Conservation (phyloP, 768 basidiomycete species). For the Russula virescens region DNA sequence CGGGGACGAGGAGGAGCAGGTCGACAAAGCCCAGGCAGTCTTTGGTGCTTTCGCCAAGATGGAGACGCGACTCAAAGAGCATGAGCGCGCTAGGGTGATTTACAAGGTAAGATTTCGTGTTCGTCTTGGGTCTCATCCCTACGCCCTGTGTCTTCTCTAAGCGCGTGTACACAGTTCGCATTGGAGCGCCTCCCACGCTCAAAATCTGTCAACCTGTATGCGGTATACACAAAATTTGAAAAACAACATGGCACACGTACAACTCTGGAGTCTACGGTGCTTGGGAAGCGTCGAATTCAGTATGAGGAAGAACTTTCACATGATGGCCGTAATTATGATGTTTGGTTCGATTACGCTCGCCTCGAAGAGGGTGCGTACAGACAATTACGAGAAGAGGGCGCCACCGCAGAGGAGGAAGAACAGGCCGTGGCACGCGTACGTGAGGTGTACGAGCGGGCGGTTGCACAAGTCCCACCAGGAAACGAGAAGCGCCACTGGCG, state of each 20-base stretch:
- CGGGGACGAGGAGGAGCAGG: conserved; percentile 55
- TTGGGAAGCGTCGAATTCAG: conserved; percentile 96
- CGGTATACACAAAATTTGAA: conserved; percentile 94
- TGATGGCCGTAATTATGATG: conserved; percentile 92
- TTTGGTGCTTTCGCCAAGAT: conserved; percentile 94
- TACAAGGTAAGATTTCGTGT: conserved; percentile 70
- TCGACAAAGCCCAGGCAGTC: conserved; percentile 82
- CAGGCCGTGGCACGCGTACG: conserved; percentile 62
- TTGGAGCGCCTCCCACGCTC: conserved; percentile 86
- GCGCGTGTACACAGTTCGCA: conserved; percentile 63
- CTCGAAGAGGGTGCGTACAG: conserved; percentile 85
- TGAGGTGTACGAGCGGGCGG: conserved; percentile 93
- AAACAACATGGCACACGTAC: conserved; percentile 92
- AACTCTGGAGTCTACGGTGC: conserved; percentile 87
- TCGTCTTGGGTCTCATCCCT: not conserved
- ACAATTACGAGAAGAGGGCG: conserved; percentile 70
- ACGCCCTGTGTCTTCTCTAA: not conserved
- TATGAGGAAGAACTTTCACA: conserved; percentile 95
- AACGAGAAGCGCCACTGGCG: conserved; percentile 90
- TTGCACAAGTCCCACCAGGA: conserved; percentile 92
- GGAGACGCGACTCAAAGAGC: conserved; percentile 95
- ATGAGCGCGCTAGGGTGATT: conserved; percentile 92
- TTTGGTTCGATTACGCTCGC: conserved; percentile 95
- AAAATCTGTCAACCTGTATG: conserved; percentile 82
- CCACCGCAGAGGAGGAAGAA: conserved; percentile 63